Base-by-base conservation (phyloP, 225 moss, liverwort and hornwort species). In the Thuidium tamariscinum region DNA sequence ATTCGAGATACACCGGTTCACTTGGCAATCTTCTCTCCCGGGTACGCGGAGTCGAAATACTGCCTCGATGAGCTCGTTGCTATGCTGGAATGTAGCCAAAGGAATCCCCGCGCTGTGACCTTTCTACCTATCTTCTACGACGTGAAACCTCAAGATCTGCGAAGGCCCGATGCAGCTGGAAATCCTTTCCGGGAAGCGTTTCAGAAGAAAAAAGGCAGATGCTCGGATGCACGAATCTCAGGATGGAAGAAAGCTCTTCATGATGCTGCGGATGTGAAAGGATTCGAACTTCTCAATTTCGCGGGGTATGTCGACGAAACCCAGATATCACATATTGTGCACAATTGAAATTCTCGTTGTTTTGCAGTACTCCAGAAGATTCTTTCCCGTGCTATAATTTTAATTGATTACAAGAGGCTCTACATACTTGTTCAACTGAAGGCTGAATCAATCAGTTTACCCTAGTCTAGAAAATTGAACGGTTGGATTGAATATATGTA, bases 181-280 rank as follows among this genome's bases (percentile, higher is more conserved):
- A 52, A 42, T 6, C 86, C 86, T 42, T 76, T 91, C 84, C 46
- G 13, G 29, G 9, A 63, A 32, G 89, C 87, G 17, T 91, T 91
- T 66, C 73, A 13, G 57, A 15, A 73, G 21, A 65, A 88, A 4
- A 49, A 9, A 34, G 18, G 70, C 10, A 48, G 10, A 34, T 44
- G 32, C 20, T 57, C 36, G 67, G 25, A 8, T 30, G 36, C 34
- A 59, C 60, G 26, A 11, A 63, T 88, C 12, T 30, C 75, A 34
- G 15, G 27, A 44, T 91, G 85, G 87, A 83, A 86, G 80, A 49
- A 41, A 56, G 89, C 91, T 70, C 91, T 91, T 72, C 19, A 6
- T 16, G 36, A 81, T 32, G 91, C 89, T 51, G 85, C 89, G 16
- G 67, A 82, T 5, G 5, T 83, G 12, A 80, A 32, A 8, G 89